Base-by-base conservation (phyloP, 768 basidiomycete species). In the Boletus rubroflammeus region DNA sequence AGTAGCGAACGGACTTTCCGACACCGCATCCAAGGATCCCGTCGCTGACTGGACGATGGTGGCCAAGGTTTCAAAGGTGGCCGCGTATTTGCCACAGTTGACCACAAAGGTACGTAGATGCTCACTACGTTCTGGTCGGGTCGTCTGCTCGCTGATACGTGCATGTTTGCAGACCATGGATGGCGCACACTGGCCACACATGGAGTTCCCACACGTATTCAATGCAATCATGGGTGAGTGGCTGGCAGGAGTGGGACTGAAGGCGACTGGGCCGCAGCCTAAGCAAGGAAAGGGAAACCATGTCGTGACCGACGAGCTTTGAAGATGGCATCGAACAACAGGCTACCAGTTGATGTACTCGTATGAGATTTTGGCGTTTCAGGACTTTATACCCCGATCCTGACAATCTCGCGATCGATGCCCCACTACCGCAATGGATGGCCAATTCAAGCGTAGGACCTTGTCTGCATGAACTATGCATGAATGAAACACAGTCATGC, bases 161-260 rank as follows among this genome's bases (percentile, higher is more conserved):
- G 28, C 28, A 36, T 50, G 5, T n/a, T 32, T 39, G 7, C 51
- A 84, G 83, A 69, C 73, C 3, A 69, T 86, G 51, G 63, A 70
- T 7, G 81, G 81, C 0, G 78, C 82, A 5, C 87, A 89, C 64
- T 88, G 87, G 86, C 73, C 78, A 8, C 87, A 88, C 35, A 70
- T 88, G 19, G 87, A 89, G 64, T 66, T 76, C 54, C 81, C 85
- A 0, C 51, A 67, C 2, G 68, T 70, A 40, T 79, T 84, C 64
- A 89, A 88, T 57, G 44, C 53, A 0, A 67, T 79, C 43, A 69
- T 85, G 50, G 72, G 74, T 17, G 64, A 74, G 34, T 88, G 86
- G 85, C 71, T 89, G 41, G 56, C 62, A 3, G 50, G 19, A 8
- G 21, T 61, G 10, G 51, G 23, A 10, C n/a, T 34, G 13, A 53